Evolutionary conservation across 768 basidiomycete species (phyloP).

Genomic region (Tricholomella constricta): DNA sequence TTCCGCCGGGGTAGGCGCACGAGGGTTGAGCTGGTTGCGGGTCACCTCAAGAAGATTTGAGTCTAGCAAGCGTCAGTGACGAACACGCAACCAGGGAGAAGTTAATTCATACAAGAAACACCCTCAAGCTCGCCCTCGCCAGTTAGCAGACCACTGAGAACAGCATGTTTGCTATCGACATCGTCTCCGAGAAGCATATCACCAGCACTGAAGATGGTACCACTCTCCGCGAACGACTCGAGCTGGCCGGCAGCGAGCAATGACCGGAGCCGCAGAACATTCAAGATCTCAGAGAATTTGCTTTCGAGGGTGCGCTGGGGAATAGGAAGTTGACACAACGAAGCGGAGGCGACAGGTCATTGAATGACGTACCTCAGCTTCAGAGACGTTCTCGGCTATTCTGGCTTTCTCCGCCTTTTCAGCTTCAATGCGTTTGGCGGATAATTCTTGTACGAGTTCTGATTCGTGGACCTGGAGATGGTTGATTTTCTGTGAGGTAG

Average conservation of each 20-base stretch:
- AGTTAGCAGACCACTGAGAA: conserved; percentile 57
- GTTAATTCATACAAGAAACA: conserved; percentile 59
- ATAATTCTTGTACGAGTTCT: conserved; percentile 58
- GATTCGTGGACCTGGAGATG: conserved; percentile 58
- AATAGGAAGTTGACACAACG: neutral
- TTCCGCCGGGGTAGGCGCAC: conserved; percentile 38
- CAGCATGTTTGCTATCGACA: conserved; percentile 46
- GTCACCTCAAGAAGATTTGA: conserved; percentile 61
- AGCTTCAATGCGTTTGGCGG: conserved; percentile 54
- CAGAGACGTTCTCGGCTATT: conserved; percentile 55
- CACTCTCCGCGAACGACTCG: conserved; percentile 48
- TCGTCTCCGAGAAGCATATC: conserved; percentile 61
- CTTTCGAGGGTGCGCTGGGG: conserved; percentile 45
- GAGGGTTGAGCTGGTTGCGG: conserved; percentile 52
- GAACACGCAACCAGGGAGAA: conserved; percentile 9
- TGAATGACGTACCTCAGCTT: conserved; percentile 52
- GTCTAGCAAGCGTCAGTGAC: conserved; percentile 42
- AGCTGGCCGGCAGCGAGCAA: conserved; percentile 47
- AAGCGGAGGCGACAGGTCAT: neutral
- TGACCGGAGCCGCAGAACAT: conserved; percentile 60
- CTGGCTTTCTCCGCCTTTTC: conserved; percentile 59
- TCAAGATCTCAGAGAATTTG: conserved; percentile 53
- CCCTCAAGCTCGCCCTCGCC: conserved; percentile 62
- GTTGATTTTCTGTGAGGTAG: conserved; percentile 8
- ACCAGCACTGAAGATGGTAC: conserved; percentile 53